Evolutionary conservation across 495 filamentous ascomycete species (phyloP).

Genomic region (Penicillium salamii): DNA sequence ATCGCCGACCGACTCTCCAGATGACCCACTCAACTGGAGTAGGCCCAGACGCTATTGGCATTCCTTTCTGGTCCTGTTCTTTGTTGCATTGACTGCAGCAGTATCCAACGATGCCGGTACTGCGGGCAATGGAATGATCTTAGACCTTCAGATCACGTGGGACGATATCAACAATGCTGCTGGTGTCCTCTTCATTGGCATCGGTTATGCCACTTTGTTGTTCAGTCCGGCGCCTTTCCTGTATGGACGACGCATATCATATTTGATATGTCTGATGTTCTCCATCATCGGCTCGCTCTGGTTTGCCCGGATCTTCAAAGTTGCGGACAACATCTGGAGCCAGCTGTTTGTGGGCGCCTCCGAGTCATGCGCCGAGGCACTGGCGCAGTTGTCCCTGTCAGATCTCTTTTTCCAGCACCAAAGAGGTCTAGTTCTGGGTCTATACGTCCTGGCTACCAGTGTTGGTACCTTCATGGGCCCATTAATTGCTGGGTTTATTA

Average conservation of each 20-base stretch:
- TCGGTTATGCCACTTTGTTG: slow-evolving; percentile 23
- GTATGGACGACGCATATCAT: slow-evolving; percentile 23
- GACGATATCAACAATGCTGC: slow-evolving; percentile 22
- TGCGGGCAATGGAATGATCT: slow-evolving; percentile 25
- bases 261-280: slow-evolving; percentile 22
- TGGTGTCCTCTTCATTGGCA: slow-evolving; percentile 25
- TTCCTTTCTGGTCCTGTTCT: slow-evolving; percentile 20
- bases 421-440: slow-evolving; percentile 21
- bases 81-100: slow-evolving; percentile 26
- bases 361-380: slow-evolving; percentile 27
- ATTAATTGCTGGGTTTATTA: slow-evolving; percentile 27
- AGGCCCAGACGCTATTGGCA: slow-evolving; percentile 38
- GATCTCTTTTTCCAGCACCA: slow-evolving; percentile 29
- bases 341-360: slow-evolving; percentile 29
- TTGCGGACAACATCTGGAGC: slow-evolving; percentile 25
- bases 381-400: slow-evolving; percentile 25
- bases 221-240: slow-evolving; percentile 21
- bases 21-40: slow-evolving; percentile 55
- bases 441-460: slow-evolving; percentile 29
- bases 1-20: slow-evolving; percentile 45
- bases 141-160: slow-evolving; percentile 20
- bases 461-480: slow-evolving; percentile 33
- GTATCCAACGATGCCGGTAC: slow-evolving; percentile 27
- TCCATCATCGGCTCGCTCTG: slow-evolving; percentile 24
- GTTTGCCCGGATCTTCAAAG: slow-evolving; percentile 14